phyloP scores from a whole-genome alignment of 2,329 filamentous ascomycete genomes.

The Orbilia quercus region DNA sequence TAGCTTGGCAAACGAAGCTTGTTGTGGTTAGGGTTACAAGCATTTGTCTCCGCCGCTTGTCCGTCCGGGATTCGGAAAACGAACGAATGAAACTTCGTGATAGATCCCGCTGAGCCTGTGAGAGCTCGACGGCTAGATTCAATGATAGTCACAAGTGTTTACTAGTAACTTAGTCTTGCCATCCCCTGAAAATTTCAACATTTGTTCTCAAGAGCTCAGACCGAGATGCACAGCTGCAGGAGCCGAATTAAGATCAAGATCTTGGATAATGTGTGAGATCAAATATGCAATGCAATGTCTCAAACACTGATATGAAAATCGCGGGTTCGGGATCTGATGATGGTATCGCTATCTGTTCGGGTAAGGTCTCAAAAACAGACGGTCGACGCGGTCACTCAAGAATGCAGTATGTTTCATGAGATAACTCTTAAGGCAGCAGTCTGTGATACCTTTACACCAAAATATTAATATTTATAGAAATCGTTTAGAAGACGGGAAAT shows the following conservation, averaged over 20 bases:
- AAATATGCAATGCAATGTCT: background rate
- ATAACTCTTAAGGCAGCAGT: no score
- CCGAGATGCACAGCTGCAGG: background rate
- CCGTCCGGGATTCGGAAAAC: background rate
- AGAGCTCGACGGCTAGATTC: background rate
- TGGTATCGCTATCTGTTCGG: no score
- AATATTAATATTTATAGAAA: no score
- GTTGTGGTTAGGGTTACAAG: conserved; percentile 4
- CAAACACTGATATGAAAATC: no score
- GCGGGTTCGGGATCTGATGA: no score
- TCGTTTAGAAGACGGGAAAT: no score
- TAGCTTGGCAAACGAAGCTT: conserved; percentile 28
- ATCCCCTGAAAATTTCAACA: no score
- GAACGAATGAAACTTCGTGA: background rate
- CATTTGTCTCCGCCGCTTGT: conserved; percentile 9
- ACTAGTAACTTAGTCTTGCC: background rate
- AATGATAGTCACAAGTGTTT: background rate
- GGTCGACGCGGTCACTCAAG: no score
- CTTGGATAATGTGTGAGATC: background rate
- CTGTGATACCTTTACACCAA: no score
- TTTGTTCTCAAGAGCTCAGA: no score
- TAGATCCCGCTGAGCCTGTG: conserved; percentile 21
- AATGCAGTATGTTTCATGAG: no score
- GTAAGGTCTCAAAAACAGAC: no score
- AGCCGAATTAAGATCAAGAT: background rate